Evolutionary conservation across 768 basidiomycete genomes (phyloP).

Genomic region (Serendipita sp.): DNA sequence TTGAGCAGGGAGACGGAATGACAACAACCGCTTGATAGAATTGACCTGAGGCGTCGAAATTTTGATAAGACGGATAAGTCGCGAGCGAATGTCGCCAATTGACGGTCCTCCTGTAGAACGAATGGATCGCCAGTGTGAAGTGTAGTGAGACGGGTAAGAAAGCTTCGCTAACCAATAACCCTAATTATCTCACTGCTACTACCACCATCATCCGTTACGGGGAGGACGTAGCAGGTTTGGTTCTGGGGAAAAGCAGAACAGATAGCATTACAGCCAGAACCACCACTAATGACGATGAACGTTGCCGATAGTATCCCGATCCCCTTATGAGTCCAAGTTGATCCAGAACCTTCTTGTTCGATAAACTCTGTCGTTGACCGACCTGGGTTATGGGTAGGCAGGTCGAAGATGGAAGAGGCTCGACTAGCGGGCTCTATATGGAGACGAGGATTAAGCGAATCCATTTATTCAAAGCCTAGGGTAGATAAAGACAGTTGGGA

Average conservation of each 20-base stretch:
- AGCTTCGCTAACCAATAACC: slow-evolving; percentile 34
- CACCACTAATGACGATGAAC: slow-evolving; percentile 72
- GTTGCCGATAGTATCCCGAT: slow-evolving; percentile 21
- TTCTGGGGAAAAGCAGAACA: slow-evolving; percentile 60
- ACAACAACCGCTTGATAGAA: slow-evolving; percentile 60
- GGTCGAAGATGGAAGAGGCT: background rate
- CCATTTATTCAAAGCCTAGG: background rate
- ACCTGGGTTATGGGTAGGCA: background rate
- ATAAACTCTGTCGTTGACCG: background rate
- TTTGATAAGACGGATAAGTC: slow-evolving; percentile 72
- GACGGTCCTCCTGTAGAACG: slow-evolving; percentile 54
- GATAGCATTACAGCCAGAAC: slow-evolving; percentile 88
- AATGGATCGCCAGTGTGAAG: background rate
- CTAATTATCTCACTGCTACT: slow-evolving; percentile 90
- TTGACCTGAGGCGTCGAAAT: slow-evolving; percentile 40
- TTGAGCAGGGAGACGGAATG: slow-evolving; percentile 57
- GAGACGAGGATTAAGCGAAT: background rate
- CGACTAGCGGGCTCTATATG: background rate
- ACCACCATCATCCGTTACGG: slow-evolving; percentile 91
- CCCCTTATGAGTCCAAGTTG: background rate
- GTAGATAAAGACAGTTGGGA: too few relatives aligned
- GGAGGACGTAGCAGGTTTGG: slow-evolving; percentile 68
- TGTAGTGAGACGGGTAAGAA: background rate
- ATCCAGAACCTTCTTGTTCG: background rate
- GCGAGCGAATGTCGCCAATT: slow-evolving; percentile 33